Evolutionary conservation across 148 eudicot species (phyloP), one percentile per base, ranked within the genome.

Genomic region (Arbutus unedo): DNA sequence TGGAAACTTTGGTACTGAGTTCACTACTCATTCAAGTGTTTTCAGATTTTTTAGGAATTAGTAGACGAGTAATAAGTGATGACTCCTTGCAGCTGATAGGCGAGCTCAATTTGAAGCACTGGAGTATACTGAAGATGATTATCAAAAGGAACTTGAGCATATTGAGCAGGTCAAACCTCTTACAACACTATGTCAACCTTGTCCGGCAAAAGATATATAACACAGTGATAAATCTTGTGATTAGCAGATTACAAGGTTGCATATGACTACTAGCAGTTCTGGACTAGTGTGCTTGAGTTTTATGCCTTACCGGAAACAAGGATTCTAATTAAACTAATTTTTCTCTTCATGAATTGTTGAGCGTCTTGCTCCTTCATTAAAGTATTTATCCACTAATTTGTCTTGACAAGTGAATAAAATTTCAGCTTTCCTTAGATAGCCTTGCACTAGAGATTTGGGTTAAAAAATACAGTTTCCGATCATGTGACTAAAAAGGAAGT

Each of bases 21-120:
- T 83, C 77, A 71, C 60, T 79, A 38, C 66, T 54, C 77, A 44
- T 83, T 72, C 44, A 41, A 77, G 53, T 18, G 15, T 68, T 74
- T 43, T 81, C 78, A 43, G 75, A n/a, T 13, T 70, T 78, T 76
- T 85, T 72, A 72, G 14, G 11, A 21, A 47, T 0, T 14, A 14
- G 4, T 25, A 38, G 8, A 23, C 3, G 47, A 19, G 8, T 53
- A 23, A 13, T 19, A 18, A 67, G 38, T 71, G 48, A 70, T 75
- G 76, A 78, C 84, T 83, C 72, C 80, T 87, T 89, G 72, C 93
- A 96, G 99, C 99, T 92, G 99, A 96, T 82, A 91, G 99, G 85
- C 92, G 99, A 79, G 99, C 99, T 71, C 99, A 96, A 85, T 96
- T 96, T 85, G 98, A 96, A 88, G 72, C 78, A 78, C 91, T 96